Base-by-base conservation (phyloP, 176 grass and related monocot genomes). In the Microstegium vimineum region DNA sequence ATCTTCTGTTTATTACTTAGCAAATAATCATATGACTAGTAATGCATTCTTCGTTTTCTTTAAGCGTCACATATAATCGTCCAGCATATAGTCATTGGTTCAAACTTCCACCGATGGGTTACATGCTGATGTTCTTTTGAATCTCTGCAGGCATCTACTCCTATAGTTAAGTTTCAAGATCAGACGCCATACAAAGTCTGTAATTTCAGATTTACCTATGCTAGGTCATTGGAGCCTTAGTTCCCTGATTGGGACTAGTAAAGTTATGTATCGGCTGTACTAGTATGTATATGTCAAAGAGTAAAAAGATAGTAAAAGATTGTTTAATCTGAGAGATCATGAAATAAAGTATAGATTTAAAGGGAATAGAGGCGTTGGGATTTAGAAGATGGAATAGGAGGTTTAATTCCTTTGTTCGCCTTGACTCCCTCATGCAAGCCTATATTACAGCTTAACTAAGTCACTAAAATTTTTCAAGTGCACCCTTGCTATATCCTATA, bases 201-300 rank as follows among this genome's bases (percentile, higher is more conserved):
- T 84, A 87, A 70, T 83, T 87, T 71, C 66, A 81, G 84, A 89
- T 65, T 72, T 81, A 57, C 63, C 70, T 66, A 65, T 56, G 3
- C 33, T 34, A 34, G 33, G 33, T 34, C 4, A 34, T 34, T 34
- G 2, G 33, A 34, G 33, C 33, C 33, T 34, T 34, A 34, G 33
- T n/a, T 34, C 33, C 33, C 33, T 34, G 4, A 34, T 34, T 34
- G 4, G 33, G 33, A 34, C 33, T 34, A 34, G 33, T 34, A 34
- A 34, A 34, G 33, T 34, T 3, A 34, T 34, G 4, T 34, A 34
- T 34, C 3, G 33, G 33, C 33, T 34, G 33, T 34, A 34, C 33
- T 34, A 34, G 33, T 34, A 3, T 3, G 33, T 34, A 34, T 34
- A 34, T 34, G 33, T 34, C 33, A 34, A 34, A 34, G 3, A 34